Percentiles rank a stretch among this genome's conserved stretches.
Evolutionary conservation across 768 basidiomycete genomes (phyloP).

Genomic region (Holtermanniella nyarrowii): DNA sequence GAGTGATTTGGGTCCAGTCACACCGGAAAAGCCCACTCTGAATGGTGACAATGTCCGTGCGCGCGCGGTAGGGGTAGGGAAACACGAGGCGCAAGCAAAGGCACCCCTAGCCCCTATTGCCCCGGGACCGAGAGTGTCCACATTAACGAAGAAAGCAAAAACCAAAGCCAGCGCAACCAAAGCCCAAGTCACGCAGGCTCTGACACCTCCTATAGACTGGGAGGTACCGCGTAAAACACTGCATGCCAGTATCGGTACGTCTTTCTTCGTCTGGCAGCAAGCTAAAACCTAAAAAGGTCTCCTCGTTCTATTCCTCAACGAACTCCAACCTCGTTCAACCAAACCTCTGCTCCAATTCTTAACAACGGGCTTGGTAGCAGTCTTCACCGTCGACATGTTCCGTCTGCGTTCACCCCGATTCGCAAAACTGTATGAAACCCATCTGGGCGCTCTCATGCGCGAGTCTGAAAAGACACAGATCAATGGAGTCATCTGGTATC

Average conservation of each 20-base stretch:
- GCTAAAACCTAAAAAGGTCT: conserved; percentile 46
- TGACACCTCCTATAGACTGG: conserved; percentile 53
- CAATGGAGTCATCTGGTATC: conserved; percentile 87
- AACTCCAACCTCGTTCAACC: conserved; percentile 45
- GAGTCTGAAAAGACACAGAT: conserved; percentile 71
- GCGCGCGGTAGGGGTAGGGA: neutral
- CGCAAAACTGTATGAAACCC: conserved; percentile 58
- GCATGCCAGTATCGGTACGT: conserved; percentile 79
- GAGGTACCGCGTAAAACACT: conserved; percentile 81
- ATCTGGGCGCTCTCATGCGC: conserved; percentile 75
- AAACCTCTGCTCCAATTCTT: conserved; percentile 54
- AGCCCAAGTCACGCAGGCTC: conserved; percentile 27
- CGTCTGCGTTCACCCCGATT: conserved; percentile 59
- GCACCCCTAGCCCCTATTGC: too few relatives aligned
- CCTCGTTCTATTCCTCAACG: conserved; percentile 54
- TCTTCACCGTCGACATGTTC: conserved; percentile 64
- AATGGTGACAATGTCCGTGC: neutral
- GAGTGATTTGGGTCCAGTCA: too few relatives aligned
- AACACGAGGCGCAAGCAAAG: neutral
- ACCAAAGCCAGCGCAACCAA: conserved; percentile 24
- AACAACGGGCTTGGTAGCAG: conserved; percentile 55
- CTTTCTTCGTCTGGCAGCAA: neutral
- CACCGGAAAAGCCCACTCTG: neutral
- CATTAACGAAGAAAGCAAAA: conserved; percentile 20
- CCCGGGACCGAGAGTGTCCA: too few relatives aligned